Conservation (phyloP, 768 basidiomycete species). For the Phlegmacium glaucopus region DNA sequence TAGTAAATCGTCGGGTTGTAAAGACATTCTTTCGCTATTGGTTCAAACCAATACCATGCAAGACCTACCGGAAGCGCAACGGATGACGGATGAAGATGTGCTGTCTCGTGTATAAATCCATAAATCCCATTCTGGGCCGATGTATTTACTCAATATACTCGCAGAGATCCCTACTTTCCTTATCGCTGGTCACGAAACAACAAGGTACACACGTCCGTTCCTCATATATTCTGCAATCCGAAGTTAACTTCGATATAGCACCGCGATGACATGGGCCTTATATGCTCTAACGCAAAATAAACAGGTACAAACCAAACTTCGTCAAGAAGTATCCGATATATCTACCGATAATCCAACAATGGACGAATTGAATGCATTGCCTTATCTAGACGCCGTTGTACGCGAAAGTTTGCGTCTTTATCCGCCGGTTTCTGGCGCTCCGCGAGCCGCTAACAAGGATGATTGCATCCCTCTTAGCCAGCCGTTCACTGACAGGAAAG, state of each 20-base stretch:
- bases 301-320: slow-evolving; percentile 49
- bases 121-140: not conserved
- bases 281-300: slow-evolving; percentile 49
- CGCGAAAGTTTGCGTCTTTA: slow-evolving; percentile 58
- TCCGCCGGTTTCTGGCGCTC: slow-evolving; percentile 43
- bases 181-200: slow-evolving; percentile 52
- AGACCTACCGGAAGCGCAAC: slow-evolving; percentile 48
- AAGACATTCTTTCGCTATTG: slow-evolving; percentile 55
- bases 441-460: slow-evolving; percentile 44
- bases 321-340: slow-evolving; percentile 50
- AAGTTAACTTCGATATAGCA: slow-evolving; percentile 18
- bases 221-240: not conserved
- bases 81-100: slow-evolving; percentile 57
- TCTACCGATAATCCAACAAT: slow-evolving; percentile 57
- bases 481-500: slow-evolving; percentile 44
- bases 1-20: slow-evolving; percentile 22
- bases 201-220: slow-evolving; percentile 27
- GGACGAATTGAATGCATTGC: slow-evolving; percentile 61
- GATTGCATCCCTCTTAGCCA: slow-evolving; percentile 47
- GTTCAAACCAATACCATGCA: slow-evolving; percentile 58
- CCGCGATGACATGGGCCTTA: slow-evolving; percentile 54
- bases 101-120: slow-evolving; percentile 36
- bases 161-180: slow-evolving; percentile 55
- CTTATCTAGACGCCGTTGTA: slow-evolving; percentile 64
- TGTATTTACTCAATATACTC: not conserved